Percentiles rank a stretch among this genome's conserved stretches.
These are phyloP conservation scores for Nitzschia sp. DNA, from an alignment of 108 stramenopile species.

Conservation along the genomic window DNA sequence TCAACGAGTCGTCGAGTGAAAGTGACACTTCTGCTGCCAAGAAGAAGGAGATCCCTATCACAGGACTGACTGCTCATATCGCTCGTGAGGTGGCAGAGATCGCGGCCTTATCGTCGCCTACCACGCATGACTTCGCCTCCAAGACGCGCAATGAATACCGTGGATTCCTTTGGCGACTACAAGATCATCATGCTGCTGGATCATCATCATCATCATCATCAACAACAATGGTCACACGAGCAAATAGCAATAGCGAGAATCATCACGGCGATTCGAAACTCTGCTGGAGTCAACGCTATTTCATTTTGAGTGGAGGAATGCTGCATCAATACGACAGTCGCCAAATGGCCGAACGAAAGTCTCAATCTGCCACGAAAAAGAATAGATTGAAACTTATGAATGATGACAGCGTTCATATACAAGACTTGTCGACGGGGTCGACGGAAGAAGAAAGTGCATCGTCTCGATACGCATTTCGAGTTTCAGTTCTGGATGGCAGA, in stretches of 20 bases:
- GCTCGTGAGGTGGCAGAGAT: constrained; percentile 47
- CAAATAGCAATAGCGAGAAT: not conserved
- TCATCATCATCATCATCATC: not conserved
- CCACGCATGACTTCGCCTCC: not conserved
- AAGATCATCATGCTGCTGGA: not conserved
- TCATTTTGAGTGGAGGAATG: constrained; percentile 9
- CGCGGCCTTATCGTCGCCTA: not conserved
- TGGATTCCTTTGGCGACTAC: not conserved
- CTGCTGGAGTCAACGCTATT: constrained; percentile 24
- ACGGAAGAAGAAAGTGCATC: not conserved
- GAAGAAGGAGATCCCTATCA: constrained; percentile 41
- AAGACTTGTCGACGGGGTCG: constrained; percentile 5
- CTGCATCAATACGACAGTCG: constrained; percentile 46
- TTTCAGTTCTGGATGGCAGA: constrained; percentile 27
- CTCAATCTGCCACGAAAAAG: constrained; percentile 40
- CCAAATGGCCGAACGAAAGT: constrained; percentile 24
- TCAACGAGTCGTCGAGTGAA: not conserved
- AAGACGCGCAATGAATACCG: not conserved
- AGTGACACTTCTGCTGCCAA: too few species aligned
- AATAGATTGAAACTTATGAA: constrained; percentile 33
- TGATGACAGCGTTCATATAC: constrained; percentile 1
- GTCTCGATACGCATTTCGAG: constrained; percentile 6
- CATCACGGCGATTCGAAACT: not conserved
- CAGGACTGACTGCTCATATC: constrained; percentile 73
- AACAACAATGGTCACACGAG: not conserved